Base-by-base conservation (phyloP, 2,329 filamentous ascomycete genomes). In the Aspergillus awamori region DNA sequence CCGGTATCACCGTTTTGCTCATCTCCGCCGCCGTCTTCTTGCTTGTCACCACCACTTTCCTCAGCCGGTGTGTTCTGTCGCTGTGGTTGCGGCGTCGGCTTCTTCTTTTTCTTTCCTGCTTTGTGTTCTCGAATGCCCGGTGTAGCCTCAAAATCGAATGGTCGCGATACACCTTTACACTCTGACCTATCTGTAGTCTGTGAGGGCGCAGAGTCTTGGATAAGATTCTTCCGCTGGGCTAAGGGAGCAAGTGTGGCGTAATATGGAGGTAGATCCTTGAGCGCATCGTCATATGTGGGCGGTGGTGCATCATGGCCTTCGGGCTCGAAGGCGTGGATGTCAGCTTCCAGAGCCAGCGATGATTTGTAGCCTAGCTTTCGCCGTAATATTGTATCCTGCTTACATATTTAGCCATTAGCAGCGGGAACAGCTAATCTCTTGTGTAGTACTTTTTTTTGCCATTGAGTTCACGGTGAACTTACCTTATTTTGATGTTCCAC, bases 221-320 rank as follows among this genome's bases (percentile, higher is more conserved):
- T 28, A 8, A 62, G 43, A 4, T 56, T 53, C 59, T 68, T 71
- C 24, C 63, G 66, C 43, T 69, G 63, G 13, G 74, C 74, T n/a
- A 72, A 57, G 5, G 65, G 66, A 17, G 72, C 69, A 22, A 70
- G 43, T n/a, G 61, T 58, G 45, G 66, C 64, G 57, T 77, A 77
- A 60, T 72, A 71, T 6, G 75, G 75, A 43, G 75, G 75, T 11
- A 74, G 64, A 61, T 77, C 74, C 43, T 54, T 60, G 28, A 73
- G 54, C 17, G 67, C 74, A 59, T 76, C 71, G 22, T 70, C 62
- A 58, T 77, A 77, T 20, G 74, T 63, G 11, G 75, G 74, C 15
- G 74, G 74, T 8, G 69, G 67, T 24, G 58, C 49, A 22, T 61
- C 66, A 63, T 73, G 71, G 57, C 30, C 65, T 8, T 61, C 65